Conservation (phyloP, 257 asterid species). For the Nicotiana attenuata region DNA sequence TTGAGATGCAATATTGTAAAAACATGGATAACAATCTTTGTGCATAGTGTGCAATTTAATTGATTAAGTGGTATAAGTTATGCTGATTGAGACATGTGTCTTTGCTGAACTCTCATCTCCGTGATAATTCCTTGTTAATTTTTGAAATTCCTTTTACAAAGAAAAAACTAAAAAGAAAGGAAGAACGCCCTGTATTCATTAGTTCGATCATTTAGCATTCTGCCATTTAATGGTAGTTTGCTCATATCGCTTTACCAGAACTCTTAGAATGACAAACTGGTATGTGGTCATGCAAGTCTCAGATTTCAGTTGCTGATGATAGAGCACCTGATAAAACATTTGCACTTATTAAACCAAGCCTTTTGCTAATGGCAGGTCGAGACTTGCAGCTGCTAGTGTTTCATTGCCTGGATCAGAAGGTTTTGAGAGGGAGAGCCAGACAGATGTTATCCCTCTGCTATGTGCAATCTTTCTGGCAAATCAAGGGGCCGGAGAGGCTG, state of each 20-base stretch:
- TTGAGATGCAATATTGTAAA: neutral
- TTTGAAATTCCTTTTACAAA: neutral
- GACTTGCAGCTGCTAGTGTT: slow-evolving; percentile 59
- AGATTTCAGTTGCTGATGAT: neutral
- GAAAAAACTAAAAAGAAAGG: neutral
- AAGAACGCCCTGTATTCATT: neutral
- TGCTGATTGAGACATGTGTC: neutral
- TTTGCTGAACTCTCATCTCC: neutral
- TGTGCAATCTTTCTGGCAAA: slow-evolving; percentile 73
- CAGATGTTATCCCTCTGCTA: slow-evolving; percentile 50
- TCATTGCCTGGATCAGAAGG: slow-evolving; percentile 37
- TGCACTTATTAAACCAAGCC: neutral
- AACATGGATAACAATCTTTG: neutral
- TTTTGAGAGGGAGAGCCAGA: slow-evolving; percentile 27
- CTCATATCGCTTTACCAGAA: neutral
- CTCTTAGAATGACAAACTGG: neutral
- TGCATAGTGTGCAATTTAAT: neutral
- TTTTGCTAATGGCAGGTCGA: slow-evolving; percentile 27
- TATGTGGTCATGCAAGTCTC: neutral
- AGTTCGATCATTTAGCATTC: neutral
- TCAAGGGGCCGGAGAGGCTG: slow-evolving; percentile 73
- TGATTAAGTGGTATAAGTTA: neutral
- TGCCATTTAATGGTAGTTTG: neutral
- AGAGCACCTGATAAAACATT: neutral
- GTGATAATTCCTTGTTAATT: neutral